A percentile compares a stretch with the other conserved stretches of the same genome.
These are phyloP conservation scores for Hyaloscypha bicolor DNA, from an alignment of 495 filamentous ascomycete species.

Conservation along the genomic window DNA sequence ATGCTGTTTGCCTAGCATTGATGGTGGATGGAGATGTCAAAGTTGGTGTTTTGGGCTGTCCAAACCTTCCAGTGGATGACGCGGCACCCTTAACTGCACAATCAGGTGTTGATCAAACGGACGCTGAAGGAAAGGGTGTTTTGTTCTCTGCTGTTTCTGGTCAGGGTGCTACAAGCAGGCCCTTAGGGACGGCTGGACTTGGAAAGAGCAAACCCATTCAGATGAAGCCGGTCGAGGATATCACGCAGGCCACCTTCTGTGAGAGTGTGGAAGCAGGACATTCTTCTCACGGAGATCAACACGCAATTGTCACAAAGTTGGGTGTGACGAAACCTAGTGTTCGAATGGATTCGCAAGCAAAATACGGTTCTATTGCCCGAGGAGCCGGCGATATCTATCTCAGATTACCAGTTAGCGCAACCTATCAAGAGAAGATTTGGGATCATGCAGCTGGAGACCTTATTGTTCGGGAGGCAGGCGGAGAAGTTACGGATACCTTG, in stretches of 20 bases:
- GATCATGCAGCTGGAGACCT: constrained; percentile 97
- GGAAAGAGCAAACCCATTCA: constrained; percentile 62
- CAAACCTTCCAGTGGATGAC: constrained; percentile 88
- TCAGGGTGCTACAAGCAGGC: constrained; percentile 75
- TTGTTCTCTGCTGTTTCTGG: constrained; percentile 80
- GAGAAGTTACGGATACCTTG: constrained; percentile 82
- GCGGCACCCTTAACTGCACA: constrained; percentile 63
- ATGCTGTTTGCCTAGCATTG: constrained; percentile 90
- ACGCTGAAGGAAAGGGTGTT: constrained; percentile 72
- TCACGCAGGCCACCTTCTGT: constrained; percentile 84
- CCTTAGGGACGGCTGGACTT: constrained; percentile 62
- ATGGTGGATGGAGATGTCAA: constrained; percentile 95
- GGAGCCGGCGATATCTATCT: constrained; percentile 95
- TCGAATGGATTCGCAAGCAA: constrained; percentile 95
- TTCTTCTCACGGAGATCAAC: constrained; percentile 84
- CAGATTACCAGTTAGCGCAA: constrained; percentile 76
- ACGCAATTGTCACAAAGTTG: constrained; percentile 77
- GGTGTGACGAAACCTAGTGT: constrained; percentile 86
- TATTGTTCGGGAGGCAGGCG: constrained; percentile 92
- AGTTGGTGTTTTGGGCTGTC: constrained; percentile 91
- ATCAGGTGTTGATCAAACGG: constrained; percentile 68
- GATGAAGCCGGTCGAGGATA: constrained; percentile 76
- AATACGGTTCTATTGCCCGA: constrained; percentile 94
- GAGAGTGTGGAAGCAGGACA: constrained; percentile 93
- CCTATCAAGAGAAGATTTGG: constrained; percentile 99